Base-by-base conservation (phyloP, 2,329 filamentous ascomycete genomes). In the Aspergillus sp. region DNA sequence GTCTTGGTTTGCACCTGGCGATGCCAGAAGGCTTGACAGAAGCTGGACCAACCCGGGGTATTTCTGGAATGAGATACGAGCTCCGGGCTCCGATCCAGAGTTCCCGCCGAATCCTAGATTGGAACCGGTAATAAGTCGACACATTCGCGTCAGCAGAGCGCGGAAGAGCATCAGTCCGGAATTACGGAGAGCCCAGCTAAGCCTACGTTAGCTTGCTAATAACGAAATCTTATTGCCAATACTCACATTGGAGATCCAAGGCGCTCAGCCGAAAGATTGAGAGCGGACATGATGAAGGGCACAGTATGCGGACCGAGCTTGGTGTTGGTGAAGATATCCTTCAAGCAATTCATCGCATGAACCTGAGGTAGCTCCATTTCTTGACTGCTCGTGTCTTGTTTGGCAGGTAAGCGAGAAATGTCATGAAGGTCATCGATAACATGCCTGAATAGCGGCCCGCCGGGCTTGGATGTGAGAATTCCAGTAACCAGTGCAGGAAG, bases 291-390 rank as follows among this genome's bases (percentile, higher is more conserved):
- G 6, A 96, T 76, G 57, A 90, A 85, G 0, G 74, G 74, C 59
- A 95, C 88, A 0, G 88, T 86, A 46, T 79, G 78, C 47, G 82
- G 81, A 23, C 87, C 78, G 12, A 97, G 75, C 44, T 82, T 81
- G 0, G 89, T 88, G 56, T 85, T 90, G 49, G 88, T 91, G 67
- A 96, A 93, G 2, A 95, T 84, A 54, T 95, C 90, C 62, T 93
- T 93, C 49, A 98, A 73, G 51, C 88, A 95, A 64, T 98, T 98
- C 62, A 95, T 79, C 0, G 93, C 90, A 66, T 98, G 93, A 0
- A 98, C 93, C 67, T 98, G 91, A 0, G 90, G 86, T 4, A 97
- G 71, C 37, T 86, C 76, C 25, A 77, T 70, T 43, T 79, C 73
- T 51, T 65, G 60, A 13, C 59, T 54, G 17, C 57, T 50, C 27